Percentiles rank a stretch among this genome's conserved stretches.
These are phyloP conservation scores for Dalbergia oliveri DNA, from an alignment of 306 rosid genomes.

Conservation along the genomic window DNA sequence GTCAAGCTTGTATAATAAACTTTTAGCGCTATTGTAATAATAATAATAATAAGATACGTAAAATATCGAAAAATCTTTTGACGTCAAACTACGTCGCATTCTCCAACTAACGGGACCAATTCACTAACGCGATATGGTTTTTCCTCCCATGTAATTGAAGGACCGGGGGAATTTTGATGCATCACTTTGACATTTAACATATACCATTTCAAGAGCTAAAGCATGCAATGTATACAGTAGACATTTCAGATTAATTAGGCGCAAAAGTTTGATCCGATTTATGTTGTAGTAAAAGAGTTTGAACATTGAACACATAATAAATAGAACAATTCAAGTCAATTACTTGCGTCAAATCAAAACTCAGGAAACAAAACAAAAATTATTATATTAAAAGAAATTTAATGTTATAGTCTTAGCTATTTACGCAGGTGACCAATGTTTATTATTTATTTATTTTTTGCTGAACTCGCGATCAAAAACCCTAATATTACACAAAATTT, in stretches of 20 bases:
- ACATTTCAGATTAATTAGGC: slow-evolving; percentile 14
- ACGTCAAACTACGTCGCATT: background rate
- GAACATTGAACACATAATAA: slow-evolving; percentile 48
- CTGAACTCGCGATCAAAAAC: background rate
- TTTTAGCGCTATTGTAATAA: background rate
- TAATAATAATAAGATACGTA: background rate
- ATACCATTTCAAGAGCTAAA: background rate
- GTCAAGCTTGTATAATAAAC: background rate
- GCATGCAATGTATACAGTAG: slow-evolving; percentile 8
- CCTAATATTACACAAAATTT: background rate
- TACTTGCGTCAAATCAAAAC: slow-evolving; percentile 30
- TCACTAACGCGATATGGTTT: background rate
- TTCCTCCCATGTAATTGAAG: background rate
- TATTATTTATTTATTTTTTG: background rate
- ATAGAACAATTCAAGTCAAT: slow-evolving; percentile 55
- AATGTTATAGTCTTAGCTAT: background rate
- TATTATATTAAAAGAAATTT: background rate
- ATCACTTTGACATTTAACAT: slow-evolving; percentile 8
- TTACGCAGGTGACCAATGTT: background rate
- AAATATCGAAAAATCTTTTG: background rate
- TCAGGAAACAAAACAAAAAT: background rate
- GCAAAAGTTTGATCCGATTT: slow-evolving; percentile 5
- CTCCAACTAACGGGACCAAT: background rate
- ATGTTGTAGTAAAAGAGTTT: slow-evolving; percentile 38
- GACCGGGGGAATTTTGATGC: background rate